Evolutionary conservation across 2,329 filamentous ascomycete species (phyloP).

Genomic region (Diaporthe helianthi): DNA sequence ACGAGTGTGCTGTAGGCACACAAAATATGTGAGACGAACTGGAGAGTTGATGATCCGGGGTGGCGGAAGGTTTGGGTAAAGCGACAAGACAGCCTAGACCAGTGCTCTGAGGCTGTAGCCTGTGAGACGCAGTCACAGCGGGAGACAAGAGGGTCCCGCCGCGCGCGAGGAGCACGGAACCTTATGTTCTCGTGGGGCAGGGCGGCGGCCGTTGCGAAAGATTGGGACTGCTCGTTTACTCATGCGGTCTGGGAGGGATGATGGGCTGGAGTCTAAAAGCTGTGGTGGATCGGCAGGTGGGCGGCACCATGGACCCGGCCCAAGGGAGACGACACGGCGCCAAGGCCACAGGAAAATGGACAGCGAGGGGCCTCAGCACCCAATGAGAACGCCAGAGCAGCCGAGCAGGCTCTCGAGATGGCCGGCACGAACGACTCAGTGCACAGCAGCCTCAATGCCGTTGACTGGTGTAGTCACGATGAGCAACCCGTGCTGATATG

Average conservation of each 20-base stretch:
- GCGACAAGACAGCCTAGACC: not conserved
- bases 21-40: not conserved
- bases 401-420: not conserved
- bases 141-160: constrained; percentile 21
- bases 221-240: not conserved
- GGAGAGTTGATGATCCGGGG: not conserved
- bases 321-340: constrained; percentile 23
- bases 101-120: not conserved
- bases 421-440: not conserved
- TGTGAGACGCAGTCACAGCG: not conserved
- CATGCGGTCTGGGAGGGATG: constrained; percentile 18
- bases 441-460: not conserved
- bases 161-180: constrained; percentile 9
- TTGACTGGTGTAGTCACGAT: not conserved
- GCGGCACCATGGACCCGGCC: constrained; percentile 23
- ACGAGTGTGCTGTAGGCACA: not conserved
- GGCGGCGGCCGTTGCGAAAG: constrained; percentile 4
- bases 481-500: not conserved
- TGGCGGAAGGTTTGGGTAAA: not conserved
- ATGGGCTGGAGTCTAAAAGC: constrained; percentile 22
- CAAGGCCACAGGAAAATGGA: constrained; percentile 9
- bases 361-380: not conserved
- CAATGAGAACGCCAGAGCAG: not conserved
- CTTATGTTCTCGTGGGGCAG: constrained; percentile 11
- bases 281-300: constrained; percentile 8